Percentiles rank a stretch among this genome's conserved stretches.
Evolutionary conservation across 164 flowering plant species (phyloP).

Genomic region (Cinnamomum micranthum): DNA sequence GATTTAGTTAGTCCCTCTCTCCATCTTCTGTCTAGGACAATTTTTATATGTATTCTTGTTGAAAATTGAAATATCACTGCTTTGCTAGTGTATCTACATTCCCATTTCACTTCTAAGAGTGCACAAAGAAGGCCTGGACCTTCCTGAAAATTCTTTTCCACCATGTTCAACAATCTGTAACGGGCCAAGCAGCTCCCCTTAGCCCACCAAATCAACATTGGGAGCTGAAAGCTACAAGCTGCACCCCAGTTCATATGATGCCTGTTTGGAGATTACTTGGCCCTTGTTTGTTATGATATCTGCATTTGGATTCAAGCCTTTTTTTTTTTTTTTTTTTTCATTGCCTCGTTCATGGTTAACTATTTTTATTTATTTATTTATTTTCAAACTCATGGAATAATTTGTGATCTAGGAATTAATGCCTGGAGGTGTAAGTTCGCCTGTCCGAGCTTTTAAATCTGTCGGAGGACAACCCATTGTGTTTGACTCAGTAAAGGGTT

Average conservation of each 20-base stretch:
- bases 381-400: conserved; percentile 2
- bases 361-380: background rate
- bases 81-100: no score
- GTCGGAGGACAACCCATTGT: conserved; percentile 97
- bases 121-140: background rate
- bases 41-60: no score
- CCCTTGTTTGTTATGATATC: background rate
- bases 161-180: background rate
- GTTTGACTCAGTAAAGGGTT: conserved; percentile 90
- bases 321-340: background rate
- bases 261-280: background rate
- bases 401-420: conserved; percentile 62
- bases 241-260: background rate
- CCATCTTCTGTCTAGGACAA: no score
- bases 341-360: no score
- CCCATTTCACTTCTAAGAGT: background rate
- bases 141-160: background rate
- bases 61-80: no score
- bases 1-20: no score
- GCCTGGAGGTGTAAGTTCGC: conserved; percentile 99
- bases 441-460: conserved; percentile 95
- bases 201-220: background rate
- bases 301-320: background rate
- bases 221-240: background rate
- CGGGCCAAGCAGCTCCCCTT: background rate